Evolutionary conservation across 2,329 filamentous ascomycete species (phyloP).

Genomic region (Pyricularia pennisetigena): DNA sequence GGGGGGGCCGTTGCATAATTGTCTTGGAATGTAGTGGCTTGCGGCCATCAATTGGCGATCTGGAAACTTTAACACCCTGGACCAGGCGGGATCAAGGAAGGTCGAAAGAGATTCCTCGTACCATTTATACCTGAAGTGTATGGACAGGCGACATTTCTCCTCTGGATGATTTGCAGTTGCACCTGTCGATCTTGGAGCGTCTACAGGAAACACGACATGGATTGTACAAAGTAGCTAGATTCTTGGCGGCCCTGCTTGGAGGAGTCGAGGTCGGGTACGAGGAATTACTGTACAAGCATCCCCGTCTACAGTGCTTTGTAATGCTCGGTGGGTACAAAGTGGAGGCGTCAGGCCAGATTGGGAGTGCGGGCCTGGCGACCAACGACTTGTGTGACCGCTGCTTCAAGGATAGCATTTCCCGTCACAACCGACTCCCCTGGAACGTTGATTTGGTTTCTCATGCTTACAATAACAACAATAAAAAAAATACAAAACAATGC

Average conservation of each 20-base stretch:
- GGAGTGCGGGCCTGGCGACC: neutral
- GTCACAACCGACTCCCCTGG: neutral
- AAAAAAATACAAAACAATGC: neutral
- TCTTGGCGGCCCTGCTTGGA: neutral
- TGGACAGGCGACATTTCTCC: neutral
- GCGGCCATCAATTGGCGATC: neutral
- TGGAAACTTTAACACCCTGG: neutral
- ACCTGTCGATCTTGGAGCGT: neutral
- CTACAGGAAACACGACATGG: neutral
- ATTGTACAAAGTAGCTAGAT: neutral
- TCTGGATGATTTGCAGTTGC: neutral
- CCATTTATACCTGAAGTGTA: neutral
- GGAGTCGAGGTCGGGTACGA: neutral
- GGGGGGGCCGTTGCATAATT: neutral
- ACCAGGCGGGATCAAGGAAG: neutral
- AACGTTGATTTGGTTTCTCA: neutral
- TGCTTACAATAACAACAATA: neutral
- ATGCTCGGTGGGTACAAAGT: neutral
- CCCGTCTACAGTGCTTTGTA: neutral
- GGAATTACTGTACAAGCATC: neutral
- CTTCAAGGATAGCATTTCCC: neutral
- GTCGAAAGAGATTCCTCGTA: neutral
- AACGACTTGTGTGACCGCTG: neutral
- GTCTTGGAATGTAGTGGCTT: neutral
- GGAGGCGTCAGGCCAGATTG: neutral